phyloP scores from a whole-genome alignment of 768 basidiomycete genomes.

The Rhizopogon roseolus region DNA sequence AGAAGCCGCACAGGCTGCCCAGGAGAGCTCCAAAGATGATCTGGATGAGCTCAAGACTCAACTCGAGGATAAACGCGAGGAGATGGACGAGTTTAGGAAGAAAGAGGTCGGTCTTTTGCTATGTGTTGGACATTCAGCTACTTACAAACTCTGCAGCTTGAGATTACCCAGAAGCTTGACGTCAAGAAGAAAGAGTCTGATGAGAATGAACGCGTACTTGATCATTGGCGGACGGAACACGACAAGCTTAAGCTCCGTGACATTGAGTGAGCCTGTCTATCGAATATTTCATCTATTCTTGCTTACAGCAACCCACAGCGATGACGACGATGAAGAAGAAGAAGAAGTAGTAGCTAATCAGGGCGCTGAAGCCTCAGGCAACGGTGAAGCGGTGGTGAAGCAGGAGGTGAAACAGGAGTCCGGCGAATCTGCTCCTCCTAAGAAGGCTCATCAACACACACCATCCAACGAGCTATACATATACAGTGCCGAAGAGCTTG shows the following conservation, averaged over 20 bases:
- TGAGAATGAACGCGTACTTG: slow-evolving; percentile 51
- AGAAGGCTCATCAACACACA: slow-evolving; percentile 30
- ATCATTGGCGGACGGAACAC: slow-evolving; percentile 63
- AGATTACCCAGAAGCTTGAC: slow-evolving; percentile 69
- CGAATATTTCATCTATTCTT: not conserved
- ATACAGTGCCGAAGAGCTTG: slow-evolving; percentile 69
- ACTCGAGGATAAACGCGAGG: slow-evolving; percentile 69
- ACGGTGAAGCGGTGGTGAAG: slow-evolving; percentile 28
- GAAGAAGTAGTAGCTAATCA: slow-evolving; percentile 31
- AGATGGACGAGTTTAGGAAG: slow-evolving; percentile 77
- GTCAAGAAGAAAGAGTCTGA: slow-evolving; percentile 56
- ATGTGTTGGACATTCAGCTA: not conserved
- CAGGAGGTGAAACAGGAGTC: slow-evolving; percentile 42
- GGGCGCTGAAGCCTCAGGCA: slow-evolving; percentile 23
- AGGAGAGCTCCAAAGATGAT: slow-evolving; percentile 79
- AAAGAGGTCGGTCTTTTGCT: slow-evolving; percentile 60
- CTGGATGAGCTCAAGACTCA: slow-evolving; percentile 71
- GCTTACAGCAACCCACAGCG: slow-evolving; percentile 17
- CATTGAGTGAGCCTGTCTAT: slow-evolving; percentile 68
- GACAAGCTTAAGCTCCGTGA: slow-evolving; percentile 77
- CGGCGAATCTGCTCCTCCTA: slow-evolving; percentile 9
- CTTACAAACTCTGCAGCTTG: slow-evolving; percentile 49
- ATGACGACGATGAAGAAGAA: slow-evolving; percentile 58
- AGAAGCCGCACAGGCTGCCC: slow-evolving; percentile 69
- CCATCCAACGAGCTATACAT: slow-evolving; percentile 59